phyloP scores from a whole-genome alignment of 495 filamentous ascomycete species.

The Neohortaea acidophila region DNA sequence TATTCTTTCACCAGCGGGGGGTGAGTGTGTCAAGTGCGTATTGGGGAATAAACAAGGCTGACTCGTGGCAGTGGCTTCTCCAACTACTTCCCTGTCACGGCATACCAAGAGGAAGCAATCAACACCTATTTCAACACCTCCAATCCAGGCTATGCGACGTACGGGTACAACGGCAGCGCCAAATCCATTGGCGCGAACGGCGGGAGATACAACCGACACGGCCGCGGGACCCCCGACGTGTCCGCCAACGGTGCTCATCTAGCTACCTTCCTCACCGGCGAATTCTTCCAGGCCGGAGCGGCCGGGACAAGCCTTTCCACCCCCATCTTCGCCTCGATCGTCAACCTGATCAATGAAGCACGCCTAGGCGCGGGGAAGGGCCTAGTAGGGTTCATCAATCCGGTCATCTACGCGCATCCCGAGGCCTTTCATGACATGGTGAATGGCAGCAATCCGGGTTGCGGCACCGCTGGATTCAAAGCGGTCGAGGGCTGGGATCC shows the following conservation, averaged over 20 bases:
- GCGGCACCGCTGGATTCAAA: conserved; percentile 10
- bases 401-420: conserved; percentile 9
- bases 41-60: too few relatives aligned
- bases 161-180: too few relatives aligned
- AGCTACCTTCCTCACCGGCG: conserved; percentile 39
- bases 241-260: conserved; percentile 44
- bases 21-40: too few relatives aligned
- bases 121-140: too few relatives aligned
- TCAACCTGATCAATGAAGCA: conserved; percentile 55
- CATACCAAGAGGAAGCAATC: too few relatives aligned
- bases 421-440: conserved; percentile 15
- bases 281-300: conserved; percentile 32
- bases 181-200: too few relatives aligned
- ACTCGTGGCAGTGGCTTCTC: too few relatives aligned
- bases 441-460: conserved; percentile 13
- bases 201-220: too few relatives aligned
- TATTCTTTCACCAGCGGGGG: too few relatives aligned
- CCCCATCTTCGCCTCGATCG: conserved; percentile 45
- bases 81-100: too few relatives aligned
- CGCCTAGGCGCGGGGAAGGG: conserved; percentile 38
- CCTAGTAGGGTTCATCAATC: conserved; percentile 55
- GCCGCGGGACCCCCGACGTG: conserved; percentile 57
- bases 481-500: conserved; percentile 12
- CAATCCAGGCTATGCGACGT: too few relatives aligned
- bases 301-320: conserved; percentile 53